Conservation (phyloP, 331 rosid genomes). For the Telfairia occidentalis region DNA sequence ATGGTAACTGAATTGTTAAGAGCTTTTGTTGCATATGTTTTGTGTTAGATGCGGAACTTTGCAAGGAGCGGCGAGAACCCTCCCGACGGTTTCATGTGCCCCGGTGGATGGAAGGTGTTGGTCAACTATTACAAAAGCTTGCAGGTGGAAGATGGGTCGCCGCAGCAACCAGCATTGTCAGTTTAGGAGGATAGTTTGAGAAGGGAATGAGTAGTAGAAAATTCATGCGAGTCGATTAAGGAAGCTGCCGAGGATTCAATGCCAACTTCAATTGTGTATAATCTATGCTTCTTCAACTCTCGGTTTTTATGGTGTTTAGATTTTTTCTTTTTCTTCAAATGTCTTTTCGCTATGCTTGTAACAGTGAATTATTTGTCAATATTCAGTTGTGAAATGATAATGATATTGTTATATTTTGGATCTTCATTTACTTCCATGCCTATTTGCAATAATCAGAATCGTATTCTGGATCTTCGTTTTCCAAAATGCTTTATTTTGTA, state of each 20-base stretch:
- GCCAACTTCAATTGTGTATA: conserved; percentile 4
- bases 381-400: neutral
- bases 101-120: conserved; percentile 87
- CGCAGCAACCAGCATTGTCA: conserved; percentile 49
- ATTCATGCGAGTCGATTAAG: neutral
- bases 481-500: no score
- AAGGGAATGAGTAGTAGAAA: neutral
- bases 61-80: conserved; percentile 86
- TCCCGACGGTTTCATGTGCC: conserved; percentile 96
- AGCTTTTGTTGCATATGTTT: neutral
- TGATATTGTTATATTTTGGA: neutral
- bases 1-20: neutral
- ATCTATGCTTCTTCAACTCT: neutral
- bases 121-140: conserved; percentile 70
- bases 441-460: no score
- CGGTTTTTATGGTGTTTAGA: neutral
- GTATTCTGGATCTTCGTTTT: no score
- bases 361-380: neutral
- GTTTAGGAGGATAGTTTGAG: conserved; percentile 26
- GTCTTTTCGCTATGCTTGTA: neutral
- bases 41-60: conserved; percentile 63
- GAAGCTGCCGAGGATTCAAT: conserved; percentile 6
- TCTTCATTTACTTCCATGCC: no score
- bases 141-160: conserved; percentile 55
- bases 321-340: neutral